phyloP scores from a whole-genome alignment of 108 stramenopile species.

The Craspedostauros australis region DNA sequence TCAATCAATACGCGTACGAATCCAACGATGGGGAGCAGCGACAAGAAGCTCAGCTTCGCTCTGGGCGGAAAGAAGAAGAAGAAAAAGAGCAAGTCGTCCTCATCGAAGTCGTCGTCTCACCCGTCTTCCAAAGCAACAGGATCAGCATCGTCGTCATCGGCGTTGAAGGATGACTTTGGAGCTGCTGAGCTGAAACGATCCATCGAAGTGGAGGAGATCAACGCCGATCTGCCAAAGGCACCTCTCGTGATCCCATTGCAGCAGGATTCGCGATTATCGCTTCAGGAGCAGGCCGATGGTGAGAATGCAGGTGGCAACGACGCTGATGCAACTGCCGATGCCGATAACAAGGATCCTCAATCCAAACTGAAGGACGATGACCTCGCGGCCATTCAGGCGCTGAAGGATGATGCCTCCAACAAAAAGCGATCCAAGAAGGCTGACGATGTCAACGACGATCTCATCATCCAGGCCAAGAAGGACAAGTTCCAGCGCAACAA shows the following conservation, averaged over 20 bases:
- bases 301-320: neutral
- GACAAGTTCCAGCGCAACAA: constrained; percentile 23
- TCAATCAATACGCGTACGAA: no score
- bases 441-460: constrained; percentile 4
- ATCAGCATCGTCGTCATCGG: no score
- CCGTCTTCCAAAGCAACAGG: no score
- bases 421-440: neutral
- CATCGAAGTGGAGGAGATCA: no score
- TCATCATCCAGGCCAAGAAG: constrained; percentile 13
- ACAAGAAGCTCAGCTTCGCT: no score
- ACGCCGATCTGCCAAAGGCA: constrained; percentile 10
- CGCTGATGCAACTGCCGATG: neutral
- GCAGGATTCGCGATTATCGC: constrained; percentile 16
- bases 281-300: constrained; percentile 22
- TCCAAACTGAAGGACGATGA: constrained; percentile 7
- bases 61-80: no score
- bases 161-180: no score
- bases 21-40: no score
- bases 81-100: no score
- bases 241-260: constrained; percentile 32
- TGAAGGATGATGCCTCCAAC: constrained; percentile 13
- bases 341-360: neutral
- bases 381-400: constrained; percentile 25
- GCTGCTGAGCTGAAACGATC: no score
- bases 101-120: no score